Base-by-base conservation (phyloP, 805 yeast genomes). In the Cyberlindnera xishuangbannaensis region DNA sequence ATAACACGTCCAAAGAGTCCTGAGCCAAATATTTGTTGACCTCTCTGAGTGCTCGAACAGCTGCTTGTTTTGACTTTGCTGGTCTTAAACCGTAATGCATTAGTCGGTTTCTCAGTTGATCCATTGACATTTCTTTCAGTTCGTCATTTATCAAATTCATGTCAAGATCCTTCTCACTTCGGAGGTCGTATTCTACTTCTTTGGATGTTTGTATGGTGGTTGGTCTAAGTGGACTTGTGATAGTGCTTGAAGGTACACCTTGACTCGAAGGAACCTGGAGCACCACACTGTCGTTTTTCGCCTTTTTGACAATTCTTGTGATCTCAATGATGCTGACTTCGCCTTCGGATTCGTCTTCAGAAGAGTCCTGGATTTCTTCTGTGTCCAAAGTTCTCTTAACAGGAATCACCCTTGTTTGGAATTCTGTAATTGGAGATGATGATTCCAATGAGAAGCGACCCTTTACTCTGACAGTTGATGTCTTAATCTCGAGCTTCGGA, bases 61-160 rank as follows among this genome's bases (percentile, higher is more conserved):
- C 49, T 15, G 41, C 29, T 4, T 28, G 14, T 27, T 39, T 41
- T 3, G 46, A 37, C 22, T 37, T 47, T 8, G 50, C 30, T 0
- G 58, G 55, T 34, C 51, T 51, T 5, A 51, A 16, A 0, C 56
- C 56, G 33, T 43, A 53, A 11, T 43, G 47, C 25, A 45, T 38
- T 14, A 50, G 42, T 25, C 36, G 49, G 22, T 33, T 40, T 21
- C 44, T 34, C 9, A 51, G 32, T 22, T 50, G 41, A 19, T 48
- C 44, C 36, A 48, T 35, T 4, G 55, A 19, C 36, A 42, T 22
- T 3, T 30, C 15, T 8, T 34, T 31, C 15, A 39, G 33, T 15
- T 41, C 45, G n/a, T 38, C 46, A 12, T 12, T 20, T 12, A 12
- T 43, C 39, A 12, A 31, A 25, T 8, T 42, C 41, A 6, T 29